Evolutionary conservation across 2,329 filamentous ascomycete species (phyloP), one percentile per base, ranked within the genome.

Genomic region (Pezicula radicicola): DNA sequence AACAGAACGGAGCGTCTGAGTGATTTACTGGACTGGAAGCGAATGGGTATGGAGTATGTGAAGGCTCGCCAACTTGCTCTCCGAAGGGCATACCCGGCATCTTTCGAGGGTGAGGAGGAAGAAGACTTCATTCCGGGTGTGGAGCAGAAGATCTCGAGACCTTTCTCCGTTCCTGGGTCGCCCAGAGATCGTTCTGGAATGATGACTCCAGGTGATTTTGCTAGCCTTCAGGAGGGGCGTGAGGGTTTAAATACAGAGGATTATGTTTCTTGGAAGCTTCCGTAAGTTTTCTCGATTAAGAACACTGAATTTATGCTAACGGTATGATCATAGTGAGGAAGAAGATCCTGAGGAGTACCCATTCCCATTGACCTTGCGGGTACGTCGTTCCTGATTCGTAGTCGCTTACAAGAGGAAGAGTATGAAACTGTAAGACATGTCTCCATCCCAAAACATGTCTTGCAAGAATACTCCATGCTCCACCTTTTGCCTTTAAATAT

Each of bases 131-230:
- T 97, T 65, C 90, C 91, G 48, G 89, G 90, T 35, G 89, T 91
- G 4, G 93, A 97, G 63, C 87, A 92, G 67, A 99, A 97, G 85
- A 92, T 99, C 66, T 93, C 91, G 10, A 82, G 94, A 46, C 94
- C 94, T 7, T 85, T 97, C 72, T 97, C 91, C 3, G 91, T 96
- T 47, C 94, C 94, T 2, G 94, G 94, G 8, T 96, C 91, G 16
- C 94, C 94, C 9, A 82, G 92, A 55, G 92, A 96, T 68, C 83
- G 91, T 33, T 87, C 87, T 41, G 94, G 94, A 49, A 96, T 97
- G 91, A 97, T 99, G 94, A 99, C 94, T 1, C 94, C 94, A 7
- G 94, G 94, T 44, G 94, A 99, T 71, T 97, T 97, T 78, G 94
- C 91, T 27, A 96, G 91, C 61, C 76, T 99, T 51, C 94, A 97